Evolutionary conservation across 441 rosid genomes (phyloP).

Genomic region (Aquilaria agallochum): DNA sequence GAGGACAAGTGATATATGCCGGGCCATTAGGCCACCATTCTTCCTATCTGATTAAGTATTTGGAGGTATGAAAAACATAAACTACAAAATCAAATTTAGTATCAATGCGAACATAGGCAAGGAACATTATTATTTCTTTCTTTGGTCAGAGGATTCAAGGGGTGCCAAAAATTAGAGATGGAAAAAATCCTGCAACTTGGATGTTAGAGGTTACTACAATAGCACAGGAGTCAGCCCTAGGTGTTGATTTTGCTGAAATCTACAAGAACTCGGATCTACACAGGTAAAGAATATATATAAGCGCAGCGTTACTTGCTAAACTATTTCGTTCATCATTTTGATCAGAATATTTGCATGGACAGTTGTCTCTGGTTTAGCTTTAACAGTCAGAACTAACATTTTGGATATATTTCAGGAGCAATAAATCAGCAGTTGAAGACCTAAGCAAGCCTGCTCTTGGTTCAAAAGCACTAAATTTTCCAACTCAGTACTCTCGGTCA

Average conservation of each 20-base stretch:
- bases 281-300: conserved; percentile 16
- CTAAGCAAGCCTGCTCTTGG: conserved; percentile 32
- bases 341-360: neutral
- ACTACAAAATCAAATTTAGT: neutral
- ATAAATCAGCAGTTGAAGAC: conserved; percentile 26
- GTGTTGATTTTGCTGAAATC: conserved; percentile 32
- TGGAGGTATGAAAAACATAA: conserved; percentile 25
- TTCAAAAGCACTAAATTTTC: conserved; percentile 30
- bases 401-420: conserved; percentile 24
- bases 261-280: conserved; percentile 35
- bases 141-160: conserved; percentile 30
- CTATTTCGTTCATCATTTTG: no score
- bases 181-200: conserved; percentile 47
- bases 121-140: neutral
- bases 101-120: no score
- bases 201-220: conserved; percentile 36
- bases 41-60: conserved; percentile 32
- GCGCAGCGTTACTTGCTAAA: conserved; percentile 2
- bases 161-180: conserved; percentile 31
- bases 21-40: conserved; percentile 43
- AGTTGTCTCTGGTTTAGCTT: neutral
- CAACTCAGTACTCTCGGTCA: conserved; percentile 37
- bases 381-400: neutral
- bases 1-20: conserved; percentile 42
- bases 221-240: conserved; percentile 25